These are phyloP conservation scores for Colletotrichum falcatum DNA, from an alignment of 2,329 filamentous ascomycete species.

Conservation along the genomic window DNA sequence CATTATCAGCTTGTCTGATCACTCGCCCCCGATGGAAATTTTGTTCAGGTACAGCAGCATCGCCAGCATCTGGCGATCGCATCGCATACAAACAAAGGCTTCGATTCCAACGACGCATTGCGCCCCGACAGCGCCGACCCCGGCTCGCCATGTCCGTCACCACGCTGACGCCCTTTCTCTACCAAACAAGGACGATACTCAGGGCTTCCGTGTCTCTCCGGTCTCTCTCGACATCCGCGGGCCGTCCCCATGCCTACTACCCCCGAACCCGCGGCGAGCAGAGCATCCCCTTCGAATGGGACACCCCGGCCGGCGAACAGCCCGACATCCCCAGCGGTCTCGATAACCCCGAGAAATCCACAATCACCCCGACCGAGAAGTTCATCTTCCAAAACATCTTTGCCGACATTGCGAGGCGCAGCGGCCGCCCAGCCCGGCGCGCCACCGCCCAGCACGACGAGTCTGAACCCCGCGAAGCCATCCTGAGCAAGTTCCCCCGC, in stretches of 20 bases:
- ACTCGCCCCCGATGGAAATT: conserved; percentile 31
- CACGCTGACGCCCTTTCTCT: conserved; percentile 74
- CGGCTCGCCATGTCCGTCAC: conserved; percentile 53
- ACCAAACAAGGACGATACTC: conserved; percentile 75
- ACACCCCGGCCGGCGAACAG: conserved; percentile 45
- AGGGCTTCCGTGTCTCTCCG: conserved; percentile 46
- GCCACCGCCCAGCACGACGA: conserved; percentile 19
- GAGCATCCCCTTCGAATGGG: conserved; percentile 66
- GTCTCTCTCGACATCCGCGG: conserved; percentile 38
- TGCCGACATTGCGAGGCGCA: conserved; percentile 50
- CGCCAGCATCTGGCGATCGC: background rate
- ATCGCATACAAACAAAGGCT: background rate
- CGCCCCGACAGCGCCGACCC: background rate
- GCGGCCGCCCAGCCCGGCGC: conserved; percentile 47
- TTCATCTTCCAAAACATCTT: conserved; percentile 71
- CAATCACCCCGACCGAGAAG: conserved; percentile 69
- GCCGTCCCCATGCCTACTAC: conserved; percentile 41
- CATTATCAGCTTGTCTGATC: too few species aligned
- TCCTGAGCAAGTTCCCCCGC: conserved; percentile 53
- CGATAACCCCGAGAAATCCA: conserved; percentile 52
- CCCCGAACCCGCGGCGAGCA: conserved; percentile 41
- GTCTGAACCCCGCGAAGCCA: conserved; percentile 50
- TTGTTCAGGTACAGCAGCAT: conserved; percentile 1
- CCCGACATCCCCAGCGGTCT: conserved; percentile 42
- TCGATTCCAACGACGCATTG: background rate